phyloP scores from a whole-genome alignment of 2,329 filamentous ascomycete genomes.

The Penicillium concentricum region DNA sequence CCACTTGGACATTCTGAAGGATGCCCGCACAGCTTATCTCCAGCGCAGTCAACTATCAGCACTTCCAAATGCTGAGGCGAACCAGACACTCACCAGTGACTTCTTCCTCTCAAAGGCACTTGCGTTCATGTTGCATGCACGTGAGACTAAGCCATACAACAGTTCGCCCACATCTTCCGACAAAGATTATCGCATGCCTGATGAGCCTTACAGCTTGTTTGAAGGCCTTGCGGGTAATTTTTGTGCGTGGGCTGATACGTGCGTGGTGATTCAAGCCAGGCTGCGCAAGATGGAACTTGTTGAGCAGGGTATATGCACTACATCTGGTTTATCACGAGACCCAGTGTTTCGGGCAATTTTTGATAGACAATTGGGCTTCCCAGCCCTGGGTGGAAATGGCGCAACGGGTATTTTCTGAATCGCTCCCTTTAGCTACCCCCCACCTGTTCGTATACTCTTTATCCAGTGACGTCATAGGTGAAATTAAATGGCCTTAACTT shows the following conservation, averaged over 20 bases:
- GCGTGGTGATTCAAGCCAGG: slow-evolving; percentile 33
- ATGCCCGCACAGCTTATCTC: slow-evolving; percentile 24
- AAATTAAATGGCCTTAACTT: not conserved
- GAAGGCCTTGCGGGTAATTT: slow-evolving; percentile 43
- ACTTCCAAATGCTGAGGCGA: slow-evolving; percentile 1
- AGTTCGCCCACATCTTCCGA: slow-evolving; percentile 12
- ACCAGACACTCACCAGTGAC: slow-evolving; percentile 29
- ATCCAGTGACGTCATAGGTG: slow-evolving; percentile 1
- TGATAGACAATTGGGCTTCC: slow-evolving; percentile 28
- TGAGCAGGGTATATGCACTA: slow-evolving; percentile 4
- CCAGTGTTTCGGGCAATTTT: slow-evolving; percentile 19
- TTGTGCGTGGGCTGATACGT: slow-evolving; percentile 45
- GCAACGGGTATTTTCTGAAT: slow-evolving; percentile 19
- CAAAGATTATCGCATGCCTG: slow-evolving; percentile 40
- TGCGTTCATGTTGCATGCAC: slow-evolving; percentile 38
- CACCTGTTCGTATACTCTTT: not conserved
- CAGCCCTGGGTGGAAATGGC: slow-evolving; percentile 30
- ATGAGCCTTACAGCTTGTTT: slow-evolving; percentile 40
- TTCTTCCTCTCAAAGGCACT: slow-evolving; percentile 41
- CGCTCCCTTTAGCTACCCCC: not conserved
- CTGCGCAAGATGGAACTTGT: slow-evolving; percentile 35
- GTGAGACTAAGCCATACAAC: slow-evolving; percentile 39
- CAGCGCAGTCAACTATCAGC: slow-evolving; percentile 11
- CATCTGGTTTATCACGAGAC: slow-evolving; percentile 17
- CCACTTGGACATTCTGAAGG: slow-evolving; percentile 19